These are phyloP conservation scores for Aspergillus ibericus DNA, from an alignment of 2,329 filamentous ascomycete species.

Conservation along the genomic window DNA sequence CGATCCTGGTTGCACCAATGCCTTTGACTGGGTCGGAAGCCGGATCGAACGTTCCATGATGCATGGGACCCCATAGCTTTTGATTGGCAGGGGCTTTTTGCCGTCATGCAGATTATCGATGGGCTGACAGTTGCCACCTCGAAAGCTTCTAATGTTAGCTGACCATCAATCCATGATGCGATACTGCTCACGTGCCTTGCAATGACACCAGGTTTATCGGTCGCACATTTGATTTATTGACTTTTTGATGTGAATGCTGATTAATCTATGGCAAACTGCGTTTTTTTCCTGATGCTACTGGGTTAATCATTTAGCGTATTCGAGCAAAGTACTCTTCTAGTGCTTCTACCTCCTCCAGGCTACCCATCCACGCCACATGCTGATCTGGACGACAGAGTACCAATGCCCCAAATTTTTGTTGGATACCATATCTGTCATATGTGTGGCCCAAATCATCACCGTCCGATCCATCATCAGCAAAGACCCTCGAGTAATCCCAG, in stretches of 20 bases:
- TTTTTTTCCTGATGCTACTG: too few species aligned
- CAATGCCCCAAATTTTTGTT: constrained; percentile 12
- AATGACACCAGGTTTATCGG: too few species aligned
- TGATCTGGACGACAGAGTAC: constrained; percentile 26
- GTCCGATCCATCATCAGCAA: constrained; percentile 13
- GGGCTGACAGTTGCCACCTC: background rate
- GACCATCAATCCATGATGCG: too few species aligned
- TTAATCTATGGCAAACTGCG: too few species aligned
- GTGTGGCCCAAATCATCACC: background rate
- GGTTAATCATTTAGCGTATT: too few species aligned
- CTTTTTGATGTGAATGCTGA: too few species aligned
- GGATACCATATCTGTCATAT: constrained; percentile 17
- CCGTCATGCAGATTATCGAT: background rate
- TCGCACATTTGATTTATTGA: too few species aligned
- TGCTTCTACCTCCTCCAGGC: constrained; percentile 7
- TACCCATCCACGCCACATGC: constrained; percentile 19
- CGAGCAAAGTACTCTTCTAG: constrained; percentile 15
- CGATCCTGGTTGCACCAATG: background rate
- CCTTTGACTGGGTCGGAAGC: background rate
- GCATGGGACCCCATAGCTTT: background rate
- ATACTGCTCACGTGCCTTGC: too few species aligned
- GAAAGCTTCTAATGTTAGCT: too few species aligned
- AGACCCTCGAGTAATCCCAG: constrained; percentile 20
- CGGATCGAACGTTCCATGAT: background rate
- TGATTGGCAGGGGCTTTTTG: background rate